Percentiles rank a stretch among this genome's conserved stretches.
Evolutionary conservation across 2,329 filamentous ascomycete genomes (phyloP).

Genomic region (Xylaria sp.): DNA sequence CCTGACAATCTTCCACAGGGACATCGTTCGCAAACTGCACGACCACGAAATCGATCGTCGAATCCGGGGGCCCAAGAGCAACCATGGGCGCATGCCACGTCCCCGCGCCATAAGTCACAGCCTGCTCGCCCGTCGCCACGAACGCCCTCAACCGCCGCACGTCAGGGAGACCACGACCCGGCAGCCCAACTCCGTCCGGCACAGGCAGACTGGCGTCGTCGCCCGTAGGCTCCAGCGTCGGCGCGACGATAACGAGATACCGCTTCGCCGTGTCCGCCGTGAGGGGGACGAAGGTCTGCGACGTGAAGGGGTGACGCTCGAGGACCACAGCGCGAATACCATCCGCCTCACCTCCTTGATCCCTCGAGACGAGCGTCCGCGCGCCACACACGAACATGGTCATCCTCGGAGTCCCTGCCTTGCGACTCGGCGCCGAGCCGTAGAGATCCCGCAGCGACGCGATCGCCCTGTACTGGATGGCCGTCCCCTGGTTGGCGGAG

Average conservation of each 20-base stretch:
- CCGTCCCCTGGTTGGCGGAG: conserved; percentile 84
- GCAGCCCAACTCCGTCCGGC: conserved; percentile 51
- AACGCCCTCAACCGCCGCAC: conserved; percentile 77
- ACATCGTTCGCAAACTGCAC: conserved; percentile 90
- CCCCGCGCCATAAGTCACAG: conserved; percentile 89
- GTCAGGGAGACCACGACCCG: conserved; percentile 76
- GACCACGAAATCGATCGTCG: conserved; percentile 84
- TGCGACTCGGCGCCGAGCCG: conserved; percentile 67
- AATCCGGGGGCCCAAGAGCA: conserved; percentile 70
- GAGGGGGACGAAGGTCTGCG: conserved; percentile 90
- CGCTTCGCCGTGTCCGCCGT: conserved; percentile 55
- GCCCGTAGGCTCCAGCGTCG: conserved; percentile 67
- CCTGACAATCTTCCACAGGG: conserved; percentile 85
- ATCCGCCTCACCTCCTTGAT: conserved; percentile 34
- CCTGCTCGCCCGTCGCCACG: conserved; percentile 78
- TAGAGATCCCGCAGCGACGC: conserved; percentile 80
- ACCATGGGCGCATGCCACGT: conserved; percentile 99
- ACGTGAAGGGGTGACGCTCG: conserved; percentile 92
- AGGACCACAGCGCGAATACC: conserved; percentile 77
- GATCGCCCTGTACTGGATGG: conserved; percentile 85
- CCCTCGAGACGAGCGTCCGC: conserved; percentile 50
- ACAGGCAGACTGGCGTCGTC: conserved; percentile 54
- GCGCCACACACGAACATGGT: conserved; percentile 91
- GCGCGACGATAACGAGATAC: conserved; percentile 91
- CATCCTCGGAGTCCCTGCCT: conserved; percentile 70